These are phyloP conservation scores for Eremochloa ophiuroides DNA, from an alignment of 176 grass and related monocot species.

Conservation along the genomic window DNA sequence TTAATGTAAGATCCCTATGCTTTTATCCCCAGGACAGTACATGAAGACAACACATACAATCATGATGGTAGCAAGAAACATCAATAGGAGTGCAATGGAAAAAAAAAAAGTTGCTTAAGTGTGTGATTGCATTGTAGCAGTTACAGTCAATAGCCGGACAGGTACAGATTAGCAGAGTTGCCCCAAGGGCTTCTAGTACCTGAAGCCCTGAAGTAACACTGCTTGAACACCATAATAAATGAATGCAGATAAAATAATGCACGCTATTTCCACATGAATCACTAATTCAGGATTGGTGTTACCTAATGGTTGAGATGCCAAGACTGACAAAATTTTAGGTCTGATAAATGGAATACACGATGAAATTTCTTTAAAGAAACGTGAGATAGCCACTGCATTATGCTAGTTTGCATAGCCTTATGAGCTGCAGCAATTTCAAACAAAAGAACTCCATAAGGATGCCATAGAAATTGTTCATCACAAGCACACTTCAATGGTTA, in stretches of 20 bases:
- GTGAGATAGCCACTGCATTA: neutral
- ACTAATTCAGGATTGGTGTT: neutral
- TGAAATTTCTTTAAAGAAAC: neutral
- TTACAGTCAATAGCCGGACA: neutral
- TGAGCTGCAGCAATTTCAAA: neutral
- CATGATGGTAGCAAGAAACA: constrained; percentile 2
- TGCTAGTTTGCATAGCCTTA: neutral
- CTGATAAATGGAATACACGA: neutral
- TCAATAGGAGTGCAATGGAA: neutral
- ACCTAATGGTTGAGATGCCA: constrained; percentile 3
- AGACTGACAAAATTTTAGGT: neutral
- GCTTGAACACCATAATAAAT: neutral
- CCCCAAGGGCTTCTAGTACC: constrained; percentile 1
- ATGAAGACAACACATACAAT: neutral
- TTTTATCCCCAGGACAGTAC: neutral
- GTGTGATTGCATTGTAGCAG: neutral
- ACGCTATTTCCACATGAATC: neutral
- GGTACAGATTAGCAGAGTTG: neutral
- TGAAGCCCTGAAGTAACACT: constrained; percentile 8
- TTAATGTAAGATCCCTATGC: neutral
- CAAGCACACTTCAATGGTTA: neutral
- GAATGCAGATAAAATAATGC: neutral
- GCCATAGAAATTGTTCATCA: neutral
- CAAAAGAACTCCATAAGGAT: neutral
- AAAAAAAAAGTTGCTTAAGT: neutral